Base-by-base conservation (phyloP, 306 rosid genomes). In the Trifolium fragiferum region DNA sequence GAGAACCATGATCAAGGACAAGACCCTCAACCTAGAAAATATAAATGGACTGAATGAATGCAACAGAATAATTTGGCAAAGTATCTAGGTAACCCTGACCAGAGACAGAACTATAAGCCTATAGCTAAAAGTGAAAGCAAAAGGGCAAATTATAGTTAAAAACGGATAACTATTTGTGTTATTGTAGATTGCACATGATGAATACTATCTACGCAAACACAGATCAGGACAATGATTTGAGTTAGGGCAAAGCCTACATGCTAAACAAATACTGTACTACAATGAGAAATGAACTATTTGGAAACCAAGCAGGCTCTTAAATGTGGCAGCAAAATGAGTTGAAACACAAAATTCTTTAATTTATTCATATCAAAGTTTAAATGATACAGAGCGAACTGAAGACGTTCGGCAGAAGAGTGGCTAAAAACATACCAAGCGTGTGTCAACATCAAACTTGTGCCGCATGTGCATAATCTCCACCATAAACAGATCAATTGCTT, bases 391-490 rank as follows among this genome's bases (percentile, higher is more conserved):
- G 7, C 23, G 3, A 11, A 72, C 14, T n/a, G n/a, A 77, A 69
- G 16, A 55, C 21, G 8, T 61, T 16, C 2, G 38, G 21, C 40
- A 80, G 32, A 74, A 49, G 41, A 75, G 47, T 19, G 53, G 33
- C 30, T n/a, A 58, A 63, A 16, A 63, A 78, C 90, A 77, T 90
- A 94, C 99, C 97, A 94, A 82, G 59, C 87, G 89, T n/a, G 97
- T 94, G 83, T 94, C 97, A 16, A 85, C 92, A 51, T 94, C 99
- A 70, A 94, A 94, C 77, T 94, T 92, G 81, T 94, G 99, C 44
- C 97, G 86, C 99, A 94, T 94, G 82, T 94, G 99, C 97, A 94
- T 94, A 62, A 89, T 90, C 87, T 94, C 99, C 70, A 94, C 97
- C 99, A 94, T 94, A 81, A 94, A 94, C 55, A 94, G 81, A 82